Percentiles rank a stretch among this genome's conserved stretches.
phyloP scores from a whole-genome alignment of 1,284 basidiomycete genomes.

The Puccinia triticina region DNA sequence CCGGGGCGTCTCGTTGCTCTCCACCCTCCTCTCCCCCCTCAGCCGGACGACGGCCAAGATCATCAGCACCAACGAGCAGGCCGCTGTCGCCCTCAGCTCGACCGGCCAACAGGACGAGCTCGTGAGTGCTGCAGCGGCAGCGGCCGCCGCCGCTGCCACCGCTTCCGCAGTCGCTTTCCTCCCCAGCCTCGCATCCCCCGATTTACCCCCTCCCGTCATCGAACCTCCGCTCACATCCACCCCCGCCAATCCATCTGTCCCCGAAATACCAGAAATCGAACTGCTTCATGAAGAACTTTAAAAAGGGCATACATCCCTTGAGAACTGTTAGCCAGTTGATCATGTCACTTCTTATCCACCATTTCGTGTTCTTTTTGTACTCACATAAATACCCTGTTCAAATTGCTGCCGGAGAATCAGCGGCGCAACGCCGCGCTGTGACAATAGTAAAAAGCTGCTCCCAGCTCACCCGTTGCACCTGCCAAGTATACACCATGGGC shows the following conservation, averaged over 20 bases:
- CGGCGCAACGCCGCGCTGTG: no score
- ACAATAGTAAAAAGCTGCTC: no score
- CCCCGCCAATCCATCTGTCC: background rate
- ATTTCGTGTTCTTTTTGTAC: no score
- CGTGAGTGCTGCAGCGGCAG: background rate
- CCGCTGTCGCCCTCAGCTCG: background rate
- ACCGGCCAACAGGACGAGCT: background rate
- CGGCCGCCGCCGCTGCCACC: constrained; percentile 14
- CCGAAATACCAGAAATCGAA: background rate
- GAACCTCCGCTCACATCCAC: background rate
- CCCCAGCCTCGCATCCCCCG: constrained; percentile 5
- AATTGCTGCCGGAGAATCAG: no score
- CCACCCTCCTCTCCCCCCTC: constrained; percentile 25
- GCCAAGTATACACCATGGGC: no score
- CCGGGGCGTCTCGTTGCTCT: constrained; percentile 53
- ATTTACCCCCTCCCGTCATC: background rate
- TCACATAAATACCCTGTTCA: no score
- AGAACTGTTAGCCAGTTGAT: background rate
- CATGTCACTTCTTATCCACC: no score
- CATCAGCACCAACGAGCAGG: background rate
- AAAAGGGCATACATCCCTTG: background rate
- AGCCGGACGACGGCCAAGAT: background rate
- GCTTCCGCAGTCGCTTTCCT: constrained; percentile 9
- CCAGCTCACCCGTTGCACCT: no score
- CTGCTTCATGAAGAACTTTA: constrained; percentile 25